Evolutionary conservation across 163 green algal species (phyloP).

Genomic region (Chlorella variabilis): DNA sequence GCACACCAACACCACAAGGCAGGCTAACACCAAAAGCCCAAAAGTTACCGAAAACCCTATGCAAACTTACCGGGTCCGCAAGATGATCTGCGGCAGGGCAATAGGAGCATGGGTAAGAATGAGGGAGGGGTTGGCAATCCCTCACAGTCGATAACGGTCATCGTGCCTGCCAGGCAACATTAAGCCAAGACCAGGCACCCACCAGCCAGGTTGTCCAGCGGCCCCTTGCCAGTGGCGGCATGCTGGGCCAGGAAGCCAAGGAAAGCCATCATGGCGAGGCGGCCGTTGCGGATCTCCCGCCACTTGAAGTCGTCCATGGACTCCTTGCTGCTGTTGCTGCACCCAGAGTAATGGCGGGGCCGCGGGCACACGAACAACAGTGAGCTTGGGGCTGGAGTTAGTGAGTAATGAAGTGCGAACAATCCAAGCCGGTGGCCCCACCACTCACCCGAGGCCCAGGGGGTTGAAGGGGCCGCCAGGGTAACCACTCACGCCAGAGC

Average conservation of each 20-base stretch:
- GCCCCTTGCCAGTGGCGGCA: conserved; percentile 59
- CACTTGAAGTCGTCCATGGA: conserved; percentile 48
- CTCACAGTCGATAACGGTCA: no score
- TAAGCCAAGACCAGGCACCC: not conserved
- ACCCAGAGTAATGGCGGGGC: not conserved
- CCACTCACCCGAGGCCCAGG: conserved; percentile 40
- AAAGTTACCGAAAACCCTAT: no score
- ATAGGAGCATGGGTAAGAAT: no score
- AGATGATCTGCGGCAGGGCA: conserved; percentile 47
- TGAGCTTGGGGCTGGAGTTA: not conserved
- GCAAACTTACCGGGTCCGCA: conserved; percentile 37
- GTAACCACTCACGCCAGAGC: conserved; percentile 65
- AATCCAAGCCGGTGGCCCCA: not conserved
- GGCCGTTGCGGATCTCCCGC: conserved; percentile 58
- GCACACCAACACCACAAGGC: not conserved
- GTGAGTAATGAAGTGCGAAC: not conserved
- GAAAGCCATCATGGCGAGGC: conserved; percentile 64
- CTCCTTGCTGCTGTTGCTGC: conserved; percentile 38
- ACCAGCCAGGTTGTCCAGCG: conserved; percentile 54
- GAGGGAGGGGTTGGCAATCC: not conserved
- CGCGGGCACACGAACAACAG: not conserved
- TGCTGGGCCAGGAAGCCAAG: conserved; percentile 64
- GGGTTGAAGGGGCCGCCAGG: conserved; percentile 84
- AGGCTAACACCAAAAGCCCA: no score
- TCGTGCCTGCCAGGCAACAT: no score